phyloP scores from a whole-genome alignment of 768 basidiomycete species.

The Lactarius akahatsu region DNA sequence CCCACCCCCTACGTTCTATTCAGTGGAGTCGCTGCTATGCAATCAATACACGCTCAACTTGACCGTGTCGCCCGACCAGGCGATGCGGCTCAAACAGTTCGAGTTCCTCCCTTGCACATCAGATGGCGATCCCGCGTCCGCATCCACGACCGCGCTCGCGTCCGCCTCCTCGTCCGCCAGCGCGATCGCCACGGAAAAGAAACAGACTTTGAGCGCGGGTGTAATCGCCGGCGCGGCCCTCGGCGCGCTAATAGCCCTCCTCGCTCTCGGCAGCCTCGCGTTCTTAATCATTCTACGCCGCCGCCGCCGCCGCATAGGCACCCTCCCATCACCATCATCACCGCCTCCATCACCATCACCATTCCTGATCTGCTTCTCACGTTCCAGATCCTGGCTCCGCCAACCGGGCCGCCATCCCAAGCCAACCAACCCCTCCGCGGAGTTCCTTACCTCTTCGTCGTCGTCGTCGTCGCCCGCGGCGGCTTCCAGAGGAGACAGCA shows the following conservation, averaged over 20 bases:
- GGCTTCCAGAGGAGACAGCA: not conserved
- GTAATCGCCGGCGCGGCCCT: not conserved
- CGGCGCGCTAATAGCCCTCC: not conserved
- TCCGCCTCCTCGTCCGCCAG: not conserved
- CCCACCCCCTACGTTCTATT: not conserved
- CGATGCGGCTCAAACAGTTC: slow-evolving; percentile 6
- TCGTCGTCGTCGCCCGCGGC: not conserved
- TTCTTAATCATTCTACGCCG: not conserved
- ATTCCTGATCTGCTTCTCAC: not conserved
- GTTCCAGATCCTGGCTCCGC: not conserved
- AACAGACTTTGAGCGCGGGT: not conserved
- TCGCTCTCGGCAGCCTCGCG: not conserved
- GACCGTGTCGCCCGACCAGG: not conserved
- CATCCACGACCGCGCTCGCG: not conserved
- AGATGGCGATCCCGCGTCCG: not conserved
- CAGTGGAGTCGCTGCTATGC: not conserved
- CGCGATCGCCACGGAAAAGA: not conserved
- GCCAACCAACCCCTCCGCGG: not conserved
- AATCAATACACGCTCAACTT: slow-evolving; percentile 1
- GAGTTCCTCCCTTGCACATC: not conserved
- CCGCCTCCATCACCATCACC: not conserved
- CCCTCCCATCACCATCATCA: not conserved
- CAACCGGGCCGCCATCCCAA: not conserved
- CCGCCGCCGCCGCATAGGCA: not conserved
- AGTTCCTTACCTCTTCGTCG: not conserved